Evolutionary conservation across 139 green algal species (phyloP), one percentile per base, ranked within the genome.

Genomic region (Chlorella sorokiniana): DNA sequence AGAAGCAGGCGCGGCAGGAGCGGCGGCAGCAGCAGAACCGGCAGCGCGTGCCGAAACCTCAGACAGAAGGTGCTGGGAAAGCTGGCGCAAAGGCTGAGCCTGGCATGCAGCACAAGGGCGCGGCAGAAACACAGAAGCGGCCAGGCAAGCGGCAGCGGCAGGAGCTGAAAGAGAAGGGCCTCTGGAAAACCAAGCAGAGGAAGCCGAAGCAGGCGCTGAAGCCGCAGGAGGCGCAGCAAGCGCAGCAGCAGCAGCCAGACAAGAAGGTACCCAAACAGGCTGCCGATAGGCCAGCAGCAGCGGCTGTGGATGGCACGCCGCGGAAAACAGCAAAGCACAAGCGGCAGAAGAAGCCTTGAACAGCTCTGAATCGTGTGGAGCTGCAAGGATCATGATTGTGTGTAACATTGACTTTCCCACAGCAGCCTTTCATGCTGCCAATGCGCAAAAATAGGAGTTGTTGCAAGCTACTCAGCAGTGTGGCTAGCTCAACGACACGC

Each of bases 131-230:
- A 8, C 65, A 75, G 33, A 78, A 83, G 42, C 69, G 73, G 67
- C 84, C 80, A 31, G 84, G 84, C 73, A 88, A 88, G 74, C 73
- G 84, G 41, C 84, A 88, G 71, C 83, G 83, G 18, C 62, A 67
- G 61, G 62, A 81, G 63, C 38, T 85, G 40, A 85, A 79, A 42
- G 65, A 78, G 7, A 10, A 67, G 5, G 67, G 80, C 16, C 65
- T 84, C 27, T 61, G 54, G 54, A 67, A 70, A n/a, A 63, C 10
- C 63, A 71, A 72, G 75, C 35, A 42, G 41, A 61, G 45, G 63
- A 33, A 45, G 23, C 16, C 41, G 63, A 33, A 31, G 63, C 25
- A 67, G 33, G 42, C 35, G 8, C 76, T 48, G 63, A 33, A 45
- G 23, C 16, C 41, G 63, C 44, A 31, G 63, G 23, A 67, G 33